phyloP scores from a whole-genome alignment of 352 stramenopile species.

The Pythium sukuiense region DNA sequence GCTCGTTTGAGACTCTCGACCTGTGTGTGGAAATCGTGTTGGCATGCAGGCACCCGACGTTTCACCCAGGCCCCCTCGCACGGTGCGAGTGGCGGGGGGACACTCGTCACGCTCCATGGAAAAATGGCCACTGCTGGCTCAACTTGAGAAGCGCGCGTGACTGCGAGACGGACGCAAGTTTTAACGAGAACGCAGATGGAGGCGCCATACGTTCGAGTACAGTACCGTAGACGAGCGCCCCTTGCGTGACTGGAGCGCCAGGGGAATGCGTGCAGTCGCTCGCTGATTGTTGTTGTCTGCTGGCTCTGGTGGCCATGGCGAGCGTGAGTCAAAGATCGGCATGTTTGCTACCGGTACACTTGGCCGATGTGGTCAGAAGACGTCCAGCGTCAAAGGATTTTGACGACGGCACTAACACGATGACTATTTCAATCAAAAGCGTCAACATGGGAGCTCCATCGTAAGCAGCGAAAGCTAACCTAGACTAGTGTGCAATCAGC shows the following conservation, averaged over 20 bases:
- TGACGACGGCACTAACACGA: not conserved
- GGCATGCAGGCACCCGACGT: not conserved
- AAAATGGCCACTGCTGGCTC: not conserved
- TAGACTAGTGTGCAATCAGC: not conserved
- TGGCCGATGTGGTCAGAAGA: not conserved
- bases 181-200: not conserved
- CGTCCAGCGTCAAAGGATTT: conserved; percentile 1
- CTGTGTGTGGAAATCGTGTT: not conserved
- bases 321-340: not conserved
- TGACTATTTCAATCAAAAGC: not conserved
- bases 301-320: not conserved
- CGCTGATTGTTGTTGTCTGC: not conserved
- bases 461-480: no score
- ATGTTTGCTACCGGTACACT: not conserved
- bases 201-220: not conserved
- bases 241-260: not conserved
- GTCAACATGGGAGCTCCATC: not conserved
- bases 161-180: not conserved
- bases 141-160: not conserved
- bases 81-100: not conserved
- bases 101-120: not conserved
- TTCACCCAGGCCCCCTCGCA: not conserved
- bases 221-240: not conserved
- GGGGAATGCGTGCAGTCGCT: not conserved
- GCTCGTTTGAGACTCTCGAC: not conserved